Evolutionary conservation across 1,284 basidiomycete species (phyloP).

Genomic region (Peniophora sp.): DNA sequence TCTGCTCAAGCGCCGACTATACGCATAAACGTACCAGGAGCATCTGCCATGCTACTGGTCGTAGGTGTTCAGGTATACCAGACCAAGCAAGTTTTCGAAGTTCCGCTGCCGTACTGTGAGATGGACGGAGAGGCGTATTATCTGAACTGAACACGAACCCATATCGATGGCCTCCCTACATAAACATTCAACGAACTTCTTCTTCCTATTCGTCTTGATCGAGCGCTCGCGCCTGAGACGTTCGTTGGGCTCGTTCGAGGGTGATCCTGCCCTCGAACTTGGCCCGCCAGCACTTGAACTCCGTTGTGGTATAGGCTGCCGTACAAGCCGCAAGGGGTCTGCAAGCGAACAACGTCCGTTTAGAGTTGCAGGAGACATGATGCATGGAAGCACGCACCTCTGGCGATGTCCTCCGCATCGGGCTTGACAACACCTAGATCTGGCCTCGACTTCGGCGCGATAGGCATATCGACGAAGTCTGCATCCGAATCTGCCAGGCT

Average conservation of each 20-base stretch:
- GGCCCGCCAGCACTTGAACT: slow-evolving; percentile 2
- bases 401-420: slow-evolving; percentile 67
- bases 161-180: slow-evolving; percentile 69
- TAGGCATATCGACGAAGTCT: slow-evolving; percentile 35
- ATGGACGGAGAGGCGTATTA: slow-evolving; percentile 1
- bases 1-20: neutral
- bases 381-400: slow-evolving; percentile 38
- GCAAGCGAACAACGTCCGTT: slow-evolving; percentile 38
- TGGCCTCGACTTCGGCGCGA: slow-evolving; percentile 27
- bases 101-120: slow-evolving; percentile 43
- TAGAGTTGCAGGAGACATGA: slow-evolving; percentile 12
- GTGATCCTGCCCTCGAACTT: neutral
- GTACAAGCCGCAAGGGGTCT: slow-evolving; percentile 41
- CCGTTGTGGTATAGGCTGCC: slow-evolving; percentile 19
- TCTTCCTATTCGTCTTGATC: slow-evolving; percentile 62
- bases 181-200: slow-evolving; percentile 69
- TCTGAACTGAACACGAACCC: slow-evolving; percentile 34
- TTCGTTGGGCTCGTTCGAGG: slow-evolving; percentile 29
- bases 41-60: slow-evolving; percentile 92
- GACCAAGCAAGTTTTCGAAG: slow-evolving; percentile 93
- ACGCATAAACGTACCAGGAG: slow-evolving; percentile 63
- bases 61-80: slow-evolving; percentile 82
- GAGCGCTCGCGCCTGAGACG: slow-evolving; percentile 67
- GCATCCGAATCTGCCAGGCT: neutral
- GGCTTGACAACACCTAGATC: slow-evolving; percentile 44